Evolutionary conservation across 2,329 filamentous ascomycete genomes (phyloP).

Genomic region (Fusarium illudens): DNA sequence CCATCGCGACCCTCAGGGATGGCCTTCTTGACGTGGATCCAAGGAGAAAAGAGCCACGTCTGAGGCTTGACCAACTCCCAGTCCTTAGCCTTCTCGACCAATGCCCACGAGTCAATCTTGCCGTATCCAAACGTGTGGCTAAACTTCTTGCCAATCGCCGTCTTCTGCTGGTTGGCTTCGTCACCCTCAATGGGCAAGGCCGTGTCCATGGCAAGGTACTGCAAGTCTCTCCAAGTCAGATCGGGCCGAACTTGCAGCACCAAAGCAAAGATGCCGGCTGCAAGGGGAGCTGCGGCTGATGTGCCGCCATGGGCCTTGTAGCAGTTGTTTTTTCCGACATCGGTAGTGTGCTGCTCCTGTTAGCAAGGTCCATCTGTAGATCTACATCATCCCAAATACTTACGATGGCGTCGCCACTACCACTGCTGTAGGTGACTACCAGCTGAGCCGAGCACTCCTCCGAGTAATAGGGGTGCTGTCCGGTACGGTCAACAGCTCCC

Average conservation of each 20-base stretch:
- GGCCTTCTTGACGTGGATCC: conserved; percentile 85
- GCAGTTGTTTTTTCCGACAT: conserved; percentile 85
- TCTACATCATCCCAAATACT: conserved; percentile 41
- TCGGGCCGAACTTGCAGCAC: conserved; percentile 86
- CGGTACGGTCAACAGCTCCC: conserved; percentile 87
- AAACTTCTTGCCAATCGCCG: conserved; percentile 82
- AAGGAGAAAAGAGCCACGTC: conserved; percentile 92
- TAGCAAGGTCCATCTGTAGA: conserved; percentile 6
- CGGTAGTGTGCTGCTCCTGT: conserved; percentile 78
- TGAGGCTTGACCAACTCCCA: conserved; percentile 94
- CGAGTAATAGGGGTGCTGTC: conserved; percentile 93
- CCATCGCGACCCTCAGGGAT: conserved; percentile 89
- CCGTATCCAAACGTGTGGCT: conserved; percentile 97
- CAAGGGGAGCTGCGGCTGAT: conserved; percentile 92
- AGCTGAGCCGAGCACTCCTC: conserved; percentile 95
- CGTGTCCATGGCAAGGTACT: conserved; percentile 87
- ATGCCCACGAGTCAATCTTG: conserved; percentile 86
- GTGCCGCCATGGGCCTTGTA: conserved; percentile 89
- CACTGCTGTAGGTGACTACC: conserved; percentile 96
- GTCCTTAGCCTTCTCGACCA: conserved; percentile 85
- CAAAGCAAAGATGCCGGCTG: conserved; percentile 90
- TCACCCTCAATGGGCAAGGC: conserved; percentile 80
- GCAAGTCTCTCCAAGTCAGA: conserved; percentile 91
- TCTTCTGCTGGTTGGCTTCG: conserved; percentile 80
- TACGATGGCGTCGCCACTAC: conserved; percentile 83